Percentiles rank a stretch among this genome's conserved stretches.
These are phyloP conservation scores for Fomitopsis pinicola DNA, from an alignment of 1,284 basidiomycete species.

Conservation along the genomic window DNA sequence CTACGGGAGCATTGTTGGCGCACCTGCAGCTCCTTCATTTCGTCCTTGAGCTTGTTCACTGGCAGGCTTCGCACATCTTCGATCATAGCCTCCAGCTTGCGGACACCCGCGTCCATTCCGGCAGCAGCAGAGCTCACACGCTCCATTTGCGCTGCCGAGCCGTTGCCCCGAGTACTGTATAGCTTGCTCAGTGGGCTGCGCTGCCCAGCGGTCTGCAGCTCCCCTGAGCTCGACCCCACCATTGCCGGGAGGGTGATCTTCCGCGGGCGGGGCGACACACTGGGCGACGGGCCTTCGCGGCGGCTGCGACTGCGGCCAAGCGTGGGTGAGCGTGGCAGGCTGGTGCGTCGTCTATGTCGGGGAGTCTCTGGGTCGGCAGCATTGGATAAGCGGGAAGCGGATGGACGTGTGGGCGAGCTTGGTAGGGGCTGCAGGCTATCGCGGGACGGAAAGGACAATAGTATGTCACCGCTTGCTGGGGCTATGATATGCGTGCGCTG, in stretches of 20 bases:
- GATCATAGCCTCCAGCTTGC: slow-evolving; percentile 53
- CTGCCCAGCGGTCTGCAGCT: slow-evolving; percentile 26
- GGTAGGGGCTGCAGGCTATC: slow-evolving; percentile 30
- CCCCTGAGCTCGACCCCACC: slow-evolving; percentile 23
- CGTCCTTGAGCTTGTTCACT: slow-evolving; percentile 60
- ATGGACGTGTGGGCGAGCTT: slow-evolving; percentile 3
- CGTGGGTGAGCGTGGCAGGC: slow-evolving; percentile 8
- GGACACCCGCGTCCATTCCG: slow-evolving; percentile 39
- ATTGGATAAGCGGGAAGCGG: slow-evolving; percentile 2
- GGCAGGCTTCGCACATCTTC: slow-evolving; percentile 61
- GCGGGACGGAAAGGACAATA: slow-evolving; percentile 39
- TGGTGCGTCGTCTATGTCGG: slow-evolving; percentile 5
- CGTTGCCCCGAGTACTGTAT: slow-evolving; percentile 30
- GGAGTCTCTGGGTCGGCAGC: slow-evolving; percentile 8
- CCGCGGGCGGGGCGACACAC: slow-evolving; percentile 20
- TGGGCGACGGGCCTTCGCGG: slow-evolving; percentile 15
- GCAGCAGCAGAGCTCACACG: slow-evolving; percentile 21
- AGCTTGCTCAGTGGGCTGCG: slow-evolving; percentile 53
- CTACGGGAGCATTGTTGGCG: slow-evolving; percentile 11
- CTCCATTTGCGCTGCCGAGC: slow-evolving; percentile 12
- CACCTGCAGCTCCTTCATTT: slow-evolving; percentile 79
- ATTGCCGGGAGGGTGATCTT: slow-evolving; percentile 21
- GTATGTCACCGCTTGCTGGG: slow-evolving; percentile 14
- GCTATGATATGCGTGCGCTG: not conserved
- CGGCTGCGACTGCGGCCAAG: slow-evolving; percentile 8